Evolutionary conservation across 1,284 basidiomycete species (phyloP).

Genomic region (Vanrija humicola): DNA sequence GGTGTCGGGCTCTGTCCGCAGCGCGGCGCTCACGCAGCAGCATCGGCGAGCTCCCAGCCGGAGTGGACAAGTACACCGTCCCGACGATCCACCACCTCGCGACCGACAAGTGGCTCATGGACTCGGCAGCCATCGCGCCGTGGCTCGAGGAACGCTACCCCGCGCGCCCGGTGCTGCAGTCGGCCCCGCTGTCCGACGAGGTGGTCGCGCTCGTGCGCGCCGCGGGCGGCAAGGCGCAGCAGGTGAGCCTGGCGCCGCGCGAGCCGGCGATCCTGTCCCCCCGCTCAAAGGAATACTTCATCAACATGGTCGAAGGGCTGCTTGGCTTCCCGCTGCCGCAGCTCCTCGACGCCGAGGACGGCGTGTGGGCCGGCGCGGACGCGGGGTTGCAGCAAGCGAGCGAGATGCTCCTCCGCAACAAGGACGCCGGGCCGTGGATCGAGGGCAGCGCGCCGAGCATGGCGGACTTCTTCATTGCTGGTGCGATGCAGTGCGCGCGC

Average conservation of each 20-base stretch:
- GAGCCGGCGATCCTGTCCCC: constrained; percentile 2
- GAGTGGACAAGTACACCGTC: constrained; percentile 60
- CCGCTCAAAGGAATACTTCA: neutral
- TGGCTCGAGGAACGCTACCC: constrained; percentile 56
- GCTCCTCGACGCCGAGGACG: neutral
- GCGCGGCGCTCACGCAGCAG: constrained; percentile 43
- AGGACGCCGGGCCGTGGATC: neutral
- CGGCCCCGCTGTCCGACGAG: constrained; percentile 13
- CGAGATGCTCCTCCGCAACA: no score
- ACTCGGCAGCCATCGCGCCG: constrained; percentile 52
- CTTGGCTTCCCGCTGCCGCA: neutral
- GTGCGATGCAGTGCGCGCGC: neutral
- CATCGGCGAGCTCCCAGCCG: constrained; percentile 56
- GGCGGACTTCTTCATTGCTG: constrained; percentile 3
- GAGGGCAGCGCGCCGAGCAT: neutral
- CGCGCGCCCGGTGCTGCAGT: constrained; percentile 46
- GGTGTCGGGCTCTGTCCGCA: constrained; percentile 10
- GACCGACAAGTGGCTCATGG: constrained; percentile 60
- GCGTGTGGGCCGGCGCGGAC: neutral
- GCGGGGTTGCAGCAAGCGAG: no score
- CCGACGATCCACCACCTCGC: constrained; percentile 61
- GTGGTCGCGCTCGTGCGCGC: neutral
- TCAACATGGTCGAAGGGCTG: neutral
- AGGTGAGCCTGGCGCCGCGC: neutral
- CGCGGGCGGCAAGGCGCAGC: neutral